Base-by-base conservation (phyloP, 2,329 filamentous ascomycete species). In the Trichoderma atrobrunneum region DNA sequence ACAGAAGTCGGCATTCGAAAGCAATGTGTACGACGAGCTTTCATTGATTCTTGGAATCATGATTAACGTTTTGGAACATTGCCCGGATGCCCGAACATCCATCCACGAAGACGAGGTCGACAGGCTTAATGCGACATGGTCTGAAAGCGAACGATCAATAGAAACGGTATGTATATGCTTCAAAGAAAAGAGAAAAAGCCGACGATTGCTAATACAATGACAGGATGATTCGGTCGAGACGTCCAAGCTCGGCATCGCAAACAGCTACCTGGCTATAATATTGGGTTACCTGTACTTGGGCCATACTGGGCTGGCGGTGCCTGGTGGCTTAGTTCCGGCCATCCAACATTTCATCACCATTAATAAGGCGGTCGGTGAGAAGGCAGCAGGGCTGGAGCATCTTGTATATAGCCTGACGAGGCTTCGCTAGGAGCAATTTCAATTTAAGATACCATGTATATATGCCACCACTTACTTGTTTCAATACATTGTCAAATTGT, bases 1-100 rank as follows among this genome's bases (percentile, higher is more conserved):
- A 71, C 81, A 82, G 7, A 84, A 83, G 60, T 85, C 85, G 32
- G 81, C 84, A n/a, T 84, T 88, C 68, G 80, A 85, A 12, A 81
- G 83, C 2, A 83, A 84, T 26, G 81, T 86, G 1, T 83, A 95
- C 68, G 92, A 97, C 75, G 87, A 89, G 63, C 85, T 97, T 16
- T 88, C 97, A 63, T 86, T 98, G 56, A 88, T 93, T 67, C 84
- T 97, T 51, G 95, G 94, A 0, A 89, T 93, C 26, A 88, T 95
- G 81, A 97, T 97, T 80, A 98, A 98, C 77, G 88, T 98, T 70
- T 89, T 93, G 10, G 94, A 97, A 79, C 91, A 93, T 78, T 94
- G 90, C 77, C 84, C 89, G 18, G 80, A 85, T 26, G 91, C 92
- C 14, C 75, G 74, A 21, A 24, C 64, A 60, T 65, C 64, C 21